Conservation (phyloP, 192 early-diverging fungal species). For the Coemansia sp. region DNA sequence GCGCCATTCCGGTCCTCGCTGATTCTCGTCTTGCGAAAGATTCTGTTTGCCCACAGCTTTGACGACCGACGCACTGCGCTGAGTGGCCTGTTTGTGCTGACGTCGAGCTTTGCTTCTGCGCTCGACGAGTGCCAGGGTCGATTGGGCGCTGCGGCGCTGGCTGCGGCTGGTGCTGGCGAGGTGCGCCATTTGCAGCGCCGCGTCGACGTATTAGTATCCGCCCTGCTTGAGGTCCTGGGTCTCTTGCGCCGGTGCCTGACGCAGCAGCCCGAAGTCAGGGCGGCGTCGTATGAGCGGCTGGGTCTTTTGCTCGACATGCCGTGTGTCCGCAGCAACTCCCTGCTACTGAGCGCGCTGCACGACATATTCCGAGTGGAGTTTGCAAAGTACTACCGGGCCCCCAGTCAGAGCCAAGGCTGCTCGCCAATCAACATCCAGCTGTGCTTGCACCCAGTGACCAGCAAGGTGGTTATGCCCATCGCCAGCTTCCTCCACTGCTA, state of each 20-base stretch:
- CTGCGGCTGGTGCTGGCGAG: not conserved
- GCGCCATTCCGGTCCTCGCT: conserved; percentile 63
- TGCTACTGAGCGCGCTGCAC: conserved; percentile 27
- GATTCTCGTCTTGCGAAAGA: conserved; percentile 71
- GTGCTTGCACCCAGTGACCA: conserved; percentile 36
- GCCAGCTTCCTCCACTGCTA: conserved; percentile 35
- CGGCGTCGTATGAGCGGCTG: conserved; percentile 61
- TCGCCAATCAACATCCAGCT: conserved; percentile 28
- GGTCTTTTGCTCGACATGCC: conserved; percentile 47
- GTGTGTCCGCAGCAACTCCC: conserved; percentile 13
- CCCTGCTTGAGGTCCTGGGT: conserved; percentile 51
- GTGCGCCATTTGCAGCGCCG: conserved; percentile 10
- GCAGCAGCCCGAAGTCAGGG: conserved; percentile 67
- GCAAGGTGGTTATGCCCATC: conserved; percentile 35
- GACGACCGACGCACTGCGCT: conserved; percentile 68
- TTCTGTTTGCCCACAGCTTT: conserved; percentile 64
- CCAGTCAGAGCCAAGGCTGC: conserved; percentile 18
- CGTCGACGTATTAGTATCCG: conserved; percentile 16
- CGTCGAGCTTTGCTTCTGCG: conserved; percentile 30
- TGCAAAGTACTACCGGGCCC: conserved; percentile 38
- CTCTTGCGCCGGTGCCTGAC: conserved; percentile 69
- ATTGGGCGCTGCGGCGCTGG: not conserved
- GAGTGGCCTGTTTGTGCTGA: conserved; percentile 61
- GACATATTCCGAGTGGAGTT: conserved; percentile 46
- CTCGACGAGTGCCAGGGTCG: conserved; percentile 5